phyloP scores from a whole-genome alignment of 768 basidiomycete species.

The Boletus subcaerulescens region DNA sequence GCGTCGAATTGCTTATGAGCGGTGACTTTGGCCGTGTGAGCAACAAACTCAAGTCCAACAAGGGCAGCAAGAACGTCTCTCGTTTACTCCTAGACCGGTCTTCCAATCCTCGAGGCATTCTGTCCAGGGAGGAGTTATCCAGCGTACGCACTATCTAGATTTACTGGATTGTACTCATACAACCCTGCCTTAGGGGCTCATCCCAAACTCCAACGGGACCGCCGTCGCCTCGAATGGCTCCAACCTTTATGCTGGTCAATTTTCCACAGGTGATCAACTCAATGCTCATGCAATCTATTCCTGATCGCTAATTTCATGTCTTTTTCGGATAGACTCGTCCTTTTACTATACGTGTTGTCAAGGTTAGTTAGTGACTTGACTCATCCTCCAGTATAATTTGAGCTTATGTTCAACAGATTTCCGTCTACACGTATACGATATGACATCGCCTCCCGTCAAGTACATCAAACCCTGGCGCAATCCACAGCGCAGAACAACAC shows the following conservation, averaged over 20 bases:
- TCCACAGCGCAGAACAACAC: conserved; percentile 14
- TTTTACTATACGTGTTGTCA: conserved; percentile 94
- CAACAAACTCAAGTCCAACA: conserved; percentile 44
- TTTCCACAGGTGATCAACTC: conserved; percentile 55
- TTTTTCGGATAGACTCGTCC: conserved; percentile 59
- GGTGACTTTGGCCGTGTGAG: conserved; percentile 79
- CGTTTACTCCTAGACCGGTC: conserved; percentile 45
- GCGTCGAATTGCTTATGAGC: conserved; percentile 61
- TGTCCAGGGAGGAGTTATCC: conserved; percentile 51
- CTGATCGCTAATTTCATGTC: conserved; percentile 1
- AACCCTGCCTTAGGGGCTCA: conserved; percentile 46
- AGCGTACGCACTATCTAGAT: conserved; percentile 41
- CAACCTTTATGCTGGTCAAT: conserved; percentile 86
- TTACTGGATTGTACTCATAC: neutral
- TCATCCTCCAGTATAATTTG: neutral
- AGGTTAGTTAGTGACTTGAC: conserved; percentile 42
- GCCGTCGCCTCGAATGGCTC: conserved; percentile 69
- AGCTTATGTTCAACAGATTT: conserved; percentile 56
- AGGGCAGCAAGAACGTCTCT: conserved; percentile 46
- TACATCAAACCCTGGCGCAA: conserved; percentile 15
- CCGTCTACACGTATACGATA: conserved; percentile 84
- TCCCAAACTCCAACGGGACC: conserved; percentile 80
- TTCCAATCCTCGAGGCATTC: conserved; percentile 30
- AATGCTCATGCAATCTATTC: neutral
- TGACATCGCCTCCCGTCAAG: conserved; percentile 45